Evolutionary conservation across 371 early-diverging fungal genomes (phyloP), one percentile per base, ranked within the genome.

Genomic region (Saksenaea vasiformis): DNA sequence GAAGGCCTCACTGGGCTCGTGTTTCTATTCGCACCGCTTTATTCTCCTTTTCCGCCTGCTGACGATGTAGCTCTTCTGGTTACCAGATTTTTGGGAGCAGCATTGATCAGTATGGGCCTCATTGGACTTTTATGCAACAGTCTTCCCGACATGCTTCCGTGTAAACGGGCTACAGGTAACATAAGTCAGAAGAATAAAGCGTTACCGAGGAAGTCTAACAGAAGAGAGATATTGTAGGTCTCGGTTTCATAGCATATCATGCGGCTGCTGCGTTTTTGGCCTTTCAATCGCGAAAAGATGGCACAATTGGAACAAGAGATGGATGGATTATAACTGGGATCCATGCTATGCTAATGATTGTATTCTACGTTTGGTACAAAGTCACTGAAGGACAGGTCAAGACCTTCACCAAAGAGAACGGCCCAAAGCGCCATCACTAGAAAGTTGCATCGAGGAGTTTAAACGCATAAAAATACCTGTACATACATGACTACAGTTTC

Each of bases 131-230:
- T 75, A 27, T 65, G 71, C 31, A 68, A 68, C 35, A 60, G 62
- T 17, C 64, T 79, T 62, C 80, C 80, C 1, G 73, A 79, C 37
- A 77, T 77, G 72, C 53, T 79, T 34, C 80, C 80, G 14, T 77
- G 77, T 39, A 79, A 79, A 61, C 73, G 80, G n/a, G 75, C 73
- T 38, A 61, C 70, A 60, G 77, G 80, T 79, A 76, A 67, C 3
- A 41, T 5, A 54, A 35, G 56, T 31, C 7, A 4, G 31, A 7
- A 31, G 35, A 58, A 14, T n/a, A 61, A 22, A 22, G 35, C 56
- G 34, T 31, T 13, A 39, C 17, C 14, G n/a, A 24, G 11, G 31
- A 27, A 15, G 26, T 39, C 22, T 35, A 44, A 17, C 26, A 19
- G 28, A n/a, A n/a, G 9, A 13, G 13, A 57, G n/a, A 8, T 27